Evolutionary conservation across 1,284 basidiomycete genomes (phyloP).

Genomic region (Sphagnurus paluster): DNA sequence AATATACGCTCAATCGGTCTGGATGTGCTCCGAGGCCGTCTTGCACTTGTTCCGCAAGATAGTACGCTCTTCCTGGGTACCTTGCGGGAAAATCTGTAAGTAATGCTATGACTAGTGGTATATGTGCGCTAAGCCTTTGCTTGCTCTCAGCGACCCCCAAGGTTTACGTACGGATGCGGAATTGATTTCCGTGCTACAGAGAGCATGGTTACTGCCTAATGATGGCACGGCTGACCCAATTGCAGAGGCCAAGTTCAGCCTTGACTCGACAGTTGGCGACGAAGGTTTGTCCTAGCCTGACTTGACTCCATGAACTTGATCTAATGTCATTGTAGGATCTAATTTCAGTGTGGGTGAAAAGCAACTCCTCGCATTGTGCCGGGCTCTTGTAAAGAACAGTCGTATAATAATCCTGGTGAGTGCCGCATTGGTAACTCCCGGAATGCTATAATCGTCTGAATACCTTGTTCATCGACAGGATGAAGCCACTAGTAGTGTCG

Average conservation of each 20-base stretch:
- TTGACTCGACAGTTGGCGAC: conserved; percentile 65
- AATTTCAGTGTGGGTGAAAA: conserved; percentile 82
- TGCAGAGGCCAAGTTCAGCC: conserved; percentile 63
- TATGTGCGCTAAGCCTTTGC: background rate
- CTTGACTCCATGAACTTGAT: conserved; percentile 8
- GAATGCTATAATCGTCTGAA: too few relatives aligned
- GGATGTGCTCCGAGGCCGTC: conserved; percentile 52
- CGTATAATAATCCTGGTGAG: conserved; percentile 68
- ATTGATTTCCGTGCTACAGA: conserved; percentile 45
- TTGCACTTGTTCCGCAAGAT: conserved; percentile 77
- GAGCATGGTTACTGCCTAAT: conserved; percentile 59
- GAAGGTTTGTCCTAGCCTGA: conserved; percentile 43
- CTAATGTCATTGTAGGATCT: conserved; percentile 40
- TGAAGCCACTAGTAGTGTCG: conserved; percentile 84
- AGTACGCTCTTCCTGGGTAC: conserved; percentile 65
- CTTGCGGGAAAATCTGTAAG: conserved; percentile 67
- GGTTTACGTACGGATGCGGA: conserved; percentile 51
- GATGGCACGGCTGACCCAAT: conserved; percentile 46
- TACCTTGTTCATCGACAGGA: conserved; percentile 44
- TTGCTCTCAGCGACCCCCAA: conserved; percentile 51
- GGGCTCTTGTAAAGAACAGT: conserved; percentile 72
- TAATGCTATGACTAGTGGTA: conserved; percentile 1
- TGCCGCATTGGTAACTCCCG: conserved; percentile 11
- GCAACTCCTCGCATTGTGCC: conserved; percentile 74
- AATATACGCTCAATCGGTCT: conserved; percentile 61